phyloP scores from a whole-genome alignment of 371 early-diverging fungal genomes.

The Mycotypha africana region DNA sequence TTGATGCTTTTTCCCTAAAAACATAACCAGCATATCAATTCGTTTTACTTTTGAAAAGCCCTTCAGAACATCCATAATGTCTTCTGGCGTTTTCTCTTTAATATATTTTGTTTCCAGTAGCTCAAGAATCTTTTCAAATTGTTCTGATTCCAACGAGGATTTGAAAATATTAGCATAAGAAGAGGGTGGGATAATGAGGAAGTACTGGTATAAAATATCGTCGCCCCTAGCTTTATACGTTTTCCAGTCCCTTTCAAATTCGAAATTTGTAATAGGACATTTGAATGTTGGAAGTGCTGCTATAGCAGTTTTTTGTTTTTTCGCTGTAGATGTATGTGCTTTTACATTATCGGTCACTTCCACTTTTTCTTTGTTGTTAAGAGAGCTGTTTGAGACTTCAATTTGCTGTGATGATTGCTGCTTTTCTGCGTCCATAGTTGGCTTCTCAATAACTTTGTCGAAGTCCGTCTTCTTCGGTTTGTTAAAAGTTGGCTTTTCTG shows the following conservation, averaged over 20 bases:
- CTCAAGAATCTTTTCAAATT: slow-evolving; percentile 57
- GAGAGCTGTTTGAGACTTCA: too few relatives aligned
- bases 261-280: slow-evolving; percentile 54
- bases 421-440: too few relatives aligned
- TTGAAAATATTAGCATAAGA: slow-evolving; percentile 55
- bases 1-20: slow-evolving; percentile 49
- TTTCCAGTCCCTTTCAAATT: slow-evolving; percentile 80
- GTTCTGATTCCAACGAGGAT: slow-evolving; percentile 67
- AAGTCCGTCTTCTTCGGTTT: too few relatives aligned
- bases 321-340: too few relatives aligned
- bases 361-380: too few relatives aligned
- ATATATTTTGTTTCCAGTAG: slow-evolving; percentile 39
- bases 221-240: slow-evolving; percentile 43
- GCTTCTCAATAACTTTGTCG: too few relatives aligned
- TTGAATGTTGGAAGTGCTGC: slow-evolving; percentile 15
- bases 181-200: slow-evolving; percentile 57
- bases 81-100: slow-evolving; percentile 34
- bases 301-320: too few relatives aligned
- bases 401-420: too few relatives aligned
- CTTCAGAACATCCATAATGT: slow-evolving; percentile 35
- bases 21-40: slow-evolving; percentile 66
- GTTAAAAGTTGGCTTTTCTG: too few relatives aligned
- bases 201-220: slow-evolving; percentile 53
- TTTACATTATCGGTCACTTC: too few relatives aligned
- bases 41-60: slow-evolving; percentile 53